phyloP scores from a whole-genome alignment of 1,284 basidiomycete species.

The Leccinum fuscescens region DNA sequence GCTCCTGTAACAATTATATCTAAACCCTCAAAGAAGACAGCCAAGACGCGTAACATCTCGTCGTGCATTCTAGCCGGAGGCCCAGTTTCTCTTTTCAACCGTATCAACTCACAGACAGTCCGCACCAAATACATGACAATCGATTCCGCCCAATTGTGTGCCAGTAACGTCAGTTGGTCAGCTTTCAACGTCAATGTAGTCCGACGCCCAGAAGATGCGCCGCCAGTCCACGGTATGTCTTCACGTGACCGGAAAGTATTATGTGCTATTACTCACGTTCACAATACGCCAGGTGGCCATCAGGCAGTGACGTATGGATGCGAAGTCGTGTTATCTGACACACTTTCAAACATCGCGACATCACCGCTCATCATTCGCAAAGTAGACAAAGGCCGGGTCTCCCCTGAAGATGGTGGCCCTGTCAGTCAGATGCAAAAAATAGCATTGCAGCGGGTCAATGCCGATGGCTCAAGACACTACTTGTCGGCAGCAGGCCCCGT shows the following conservation, averaged over 20 bases:
- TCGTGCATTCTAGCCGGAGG: conserved; percentile 89
- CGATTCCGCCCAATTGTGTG: conserved; percentile 79
- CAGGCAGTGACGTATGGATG: conserved; percentile 90
- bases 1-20: conserved; percentile 93
- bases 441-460: conserved; percentile 80
- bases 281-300: conserved; percentile 52
- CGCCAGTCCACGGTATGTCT: conserved; percentile 54
- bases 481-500: conserved; percentile 81
- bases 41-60: conserved; percentile 90
- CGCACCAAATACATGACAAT: conserved; percentile 96
- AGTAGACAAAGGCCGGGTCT: conserved; percentile 87
- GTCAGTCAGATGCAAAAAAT: conserved; percentile 97
- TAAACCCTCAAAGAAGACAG: conserved; percentile 96
- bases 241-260: conserved; percentile 50
- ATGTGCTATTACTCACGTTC: conserved; percentile 39
- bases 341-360: conserved; percentile 79
- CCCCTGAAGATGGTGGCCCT: conserved; percentile 80
- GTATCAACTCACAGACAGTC: conserved; percentile 95
- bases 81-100: conserved; percentile 93
- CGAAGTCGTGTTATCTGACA: conserved; percentile 83
- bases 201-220: conserved; percentile 57
- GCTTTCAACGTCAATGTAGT: conserved; percentile 91
- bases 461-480: conserved; percentile 78
- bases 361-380: conserved; percentile 89
- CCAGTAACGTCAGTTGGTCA: conserved; percentile 86